Conservation (phyloP, 2,329 filamentous ascomycete genomes). For the Colletotrichum simmondsii region DNA sequence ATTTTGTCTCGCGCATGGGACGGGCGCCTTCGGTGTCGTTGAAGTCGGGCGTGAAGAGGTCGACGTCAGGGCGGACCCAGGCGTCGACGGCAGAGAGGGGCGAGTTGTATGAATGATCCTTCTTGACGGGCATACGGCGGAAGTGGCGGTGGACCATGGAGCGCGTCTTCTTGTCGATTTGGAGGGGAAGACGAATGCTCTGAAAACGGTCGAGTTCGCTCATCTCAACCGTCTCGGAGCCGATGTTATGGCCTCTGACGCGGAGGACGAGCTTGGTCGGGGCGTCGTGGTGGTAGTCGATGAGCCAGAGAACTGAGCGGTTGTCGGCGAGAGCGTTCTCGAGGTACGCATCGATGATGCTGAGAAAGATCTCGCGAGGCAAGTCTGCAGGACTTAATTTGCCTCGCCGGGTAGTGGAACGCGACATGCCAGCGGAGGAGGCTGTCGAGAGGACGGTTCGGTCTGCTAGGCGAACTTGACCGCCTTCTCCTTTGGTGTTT, state of each 20-base stretch:
- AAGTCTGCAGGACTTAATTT: background rate
- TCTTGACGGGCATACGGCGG: background rate
- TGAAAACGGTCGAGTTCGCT: background rate
- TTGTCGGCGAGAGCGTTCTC: background rate
- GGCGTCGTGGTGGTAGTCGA: background rate
- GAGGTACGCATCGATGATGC: slow-evolving; percentile 1
- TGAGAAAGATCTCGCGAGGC: background rate
- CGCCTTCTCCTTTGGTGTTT: background rate
- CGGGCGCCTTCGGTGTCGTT: slow-evolving; percentile 27
- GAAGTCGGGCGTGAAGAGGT: slow-evolving; percentile 38
- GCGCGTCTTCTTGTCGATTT: slow-evolving; percentile 3
- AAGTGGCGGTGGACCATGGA: slow-evolving; percentile 9
- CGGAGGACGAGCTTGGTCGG: background rate
- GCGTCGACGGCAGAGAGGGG: background rate
- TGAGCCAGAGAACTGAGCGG: background rate
- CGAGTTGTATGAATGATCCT: background rate
- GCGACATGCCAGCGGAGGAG: too few species aligned
- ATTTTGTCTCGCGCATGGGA: background rate
- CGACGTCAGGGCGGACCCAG: slow-evolving; percentile 29
- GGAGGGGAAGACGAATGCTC: background rate
- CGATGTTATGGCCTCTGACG: background rate
- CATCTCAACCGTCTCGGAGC: background rate
- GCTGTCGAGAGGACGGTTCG: too few species aligned
- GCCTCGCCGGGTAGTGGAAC: background rate
- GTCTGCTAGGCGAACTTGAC: background rate